Evolutionary conservation across 2,329 filamentous ascomycete genomes (phyloP).

Genomic region (Colletotrichum coccodes): DNA sequence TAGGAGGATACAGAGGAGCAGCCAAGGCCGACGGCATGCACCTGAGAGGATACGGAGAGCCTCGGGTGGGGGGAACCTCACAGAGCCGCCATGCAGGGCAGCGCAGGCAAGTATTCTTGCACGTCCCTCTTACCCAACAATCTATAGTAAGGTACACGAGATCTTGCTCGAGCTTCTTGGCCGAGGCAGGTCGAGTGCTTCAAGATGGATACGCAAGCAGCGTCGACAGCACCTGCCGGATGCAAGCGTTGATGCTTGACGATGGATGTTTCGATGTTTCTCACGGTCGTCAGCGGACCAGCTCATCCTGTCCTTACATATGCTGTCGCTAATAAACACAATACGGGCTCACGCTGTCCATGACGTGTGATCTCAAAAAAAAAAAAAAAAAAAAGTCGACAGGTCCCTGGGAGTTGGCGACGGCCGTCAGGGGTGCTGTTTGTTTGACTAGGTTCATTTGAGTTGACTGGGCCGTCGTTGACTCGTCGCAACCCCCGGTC

Average conservation of each 20-base stretch:
- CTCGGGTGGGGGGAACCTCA: slow-evolving; percentile 1
- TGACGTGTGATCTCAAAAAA: slow-evolving; percentile 15
- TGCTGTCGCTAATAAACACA: slow-evolving; percentile 10
- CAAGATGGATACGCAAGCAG: not conserved
- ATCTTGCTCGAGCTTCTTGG: not conserved
- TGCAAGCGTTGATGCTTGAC: not conserved
- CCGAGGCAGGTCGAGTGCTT: not conserved
- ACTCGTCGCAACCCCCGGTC: not conserved
- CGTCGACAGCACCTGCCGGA: not conserved
- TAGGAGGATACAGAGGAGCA: not conserved
- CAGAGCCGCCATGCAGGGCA: slow-evolving; percentile 24
- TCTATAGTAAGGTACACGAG: no score
- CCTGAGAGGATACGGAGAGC: not conserved
- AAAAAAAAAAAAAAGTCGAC: not conserved
- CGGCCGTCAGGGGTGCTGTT: not conserved
- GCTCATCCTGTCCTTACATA: slow-evolving; percentile 20
- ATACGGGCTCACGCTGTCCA: slow-evolving; percentile 3
- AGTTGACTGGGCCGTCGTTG: not conserved
- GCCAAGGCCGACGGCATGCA: not conserved
- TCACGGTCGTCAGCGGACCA: not conserved
- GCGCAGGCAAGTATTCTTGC: not conserved
- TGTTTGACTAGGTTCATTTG: slow-evolving; percentile 6
- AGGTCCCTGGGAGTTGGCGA: slow-evolving; percentile 5
- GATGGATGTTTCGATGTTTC: not conserved
- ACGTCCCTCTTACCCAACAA: not conserved